Base-by-base conservation (phyloP, 176 grass and related monocot species). In the Luzula sylvatica region DNA sequence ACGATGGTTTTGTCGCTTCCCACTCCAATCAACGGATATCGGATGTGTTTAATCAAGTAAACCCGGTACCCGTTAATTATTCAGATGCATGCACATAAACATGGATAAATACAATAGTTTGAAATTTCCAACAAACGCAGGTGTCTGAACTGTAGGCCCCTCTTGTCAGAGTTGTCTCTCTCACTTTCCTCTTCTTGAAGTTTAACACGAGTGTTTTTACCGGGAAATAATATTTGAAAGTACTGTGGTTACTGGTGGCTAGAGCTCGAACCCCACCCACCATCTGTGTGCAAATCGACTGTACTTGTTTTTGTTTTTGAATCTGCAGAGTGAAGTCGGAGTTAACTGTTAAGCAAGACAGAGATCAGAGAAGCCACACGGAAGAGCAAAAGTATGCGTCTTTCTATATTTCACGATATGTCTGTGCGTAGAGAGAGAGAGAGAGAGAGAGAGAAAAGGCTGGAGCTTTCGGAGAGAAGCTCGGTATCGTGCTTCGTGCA, bases 401-500 rank as follows among this genome's bases (percentile, higher is more conserved):
- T 43, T 14, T 58, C 56, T 58, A 18, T 58, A 11, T 41, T 2
- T 23, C 15, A 20, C 47, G 11, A 8, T 54, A 8, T 25, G 13
- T 28, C 55, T 58, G 21, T 4, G 61, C 47, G 8, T 50, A 46
- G 43, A 65, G 42, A 54, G 23, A 24, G 35, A 58, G 67, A 71
- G 67, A 51, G 40, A 58, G 41, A 21, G 51, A 35, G 32, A 26
- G 20, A 51, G 68, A 42, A 50, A 46, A 49, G 39, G 41, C 54
- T 40, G 50, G 42, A 39, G 60, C 45, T 52, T 23, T 25, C 1
- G 20, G 32, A 42, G 56, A 60, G 56, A 14, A 46, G 70, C 70
- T 55, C 32, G 73, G 46, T 56, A 44, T 72, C 67, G 75, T 78
- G 75, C 67, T 78, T 26, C 42, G 67, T 20, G 67, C 64, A 40